Base-by-base conservation (phyloP, 2,329 filamentous ascomycete species). In the Grosmannia huntii region DNA sequence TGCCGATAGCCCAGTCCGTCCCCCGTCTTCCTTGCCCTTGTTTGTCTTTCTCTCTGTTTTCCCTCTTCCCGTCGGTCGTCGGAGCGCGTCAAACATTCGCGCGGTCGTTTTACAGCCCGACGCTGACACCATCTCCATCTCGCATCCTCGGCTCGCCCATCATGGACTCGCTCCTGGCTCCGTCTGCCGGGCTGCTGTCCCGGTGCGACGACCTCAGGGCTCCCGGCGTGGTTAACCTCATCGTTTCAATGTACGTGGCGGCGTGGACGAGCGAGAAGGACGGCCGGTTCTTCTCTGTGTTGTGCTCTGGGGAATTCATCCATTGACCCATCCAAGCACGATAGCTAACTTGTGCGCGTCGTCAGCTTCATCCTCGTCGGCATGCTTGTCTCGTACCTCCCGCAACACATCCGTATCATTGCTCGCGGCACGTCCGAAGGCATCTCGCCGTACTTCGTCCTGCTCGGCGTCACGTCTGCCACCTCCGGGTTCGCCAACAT, bases 401-500 rank as follows among this genome's bases (percentile, higher is more conserved):
- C 94, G 0, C 94, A 99, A 70, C 92, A 97, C 72, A 82, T 87
- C 70, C 90, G 94, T 67, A 97, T 99, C 72, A 89, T 96, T 64
- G 77, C 81, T 48, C 83, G 90, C 58, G 83, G 85, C 61, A 94
- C 89, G 16, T 95, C 92, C 25, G 92, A 95, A 70, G 94, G 94
- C 62, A 91, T 99, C 62, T 96, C 91, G 33, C 92, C 94, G 10
- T 94, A 92, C 72, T 99, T 96, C 68, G 85, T 99, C 63, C 81
- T 97, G 2, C 83, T 99, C n/a, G 94, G 94, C 60, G 89, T 88
- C 28, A 92, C 92, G 1, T 95, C 90, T 9, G 88, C 88, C 65
- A 95, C 88, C 56, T 89, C 87, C 53, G 87, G 89, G 28, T 90
- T 99, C 66, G 89, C 89, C 62, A 97, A 97, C 68, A 96, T 99